A percentile compares a stretch with the other conserved stretches of the same genome.
Conservation (phyloP, 306 rosid species). For the Leucaena leucocephala region DNA sequence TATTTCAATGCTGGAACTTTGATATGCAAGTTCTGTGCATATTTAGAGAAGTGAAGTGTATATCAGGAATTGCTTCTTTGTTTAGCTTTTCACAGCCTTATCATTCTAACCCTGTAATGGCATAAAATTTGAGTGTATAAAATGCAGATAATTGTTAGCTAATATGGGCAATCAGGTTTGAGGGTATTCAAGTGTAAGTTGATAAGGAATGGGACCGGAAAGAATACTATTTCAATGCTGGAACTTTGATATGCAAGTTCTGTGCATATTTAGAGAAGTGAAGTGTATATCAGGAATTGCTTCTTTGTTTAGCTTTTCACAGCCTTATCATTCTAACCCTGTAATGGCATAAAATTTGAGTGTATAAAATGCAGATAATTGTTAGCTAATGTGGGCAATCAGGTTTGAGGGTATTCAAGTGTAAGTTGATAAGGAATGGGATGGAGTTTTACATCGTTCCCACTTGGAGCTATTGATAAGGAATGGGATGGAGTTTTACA, state of each 20-base stretch:
- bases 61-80: not conserved
- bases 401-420: not conserved
- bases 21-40: not conserved
- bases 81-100: not conserved
- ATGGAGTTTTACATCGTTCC: not conserved
- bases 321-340: not conserved
- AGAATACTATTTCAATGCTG: too few species aligned
- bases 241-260: not conserved
- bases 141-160: not conserved
- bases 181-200: not conserved
- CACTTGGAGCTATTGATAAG: too few species aligned
- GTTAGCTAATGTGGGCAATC: not conserved
- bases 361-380: not conserved
- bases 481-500: too few species aligned
- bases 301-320: not conserved
- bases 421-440: not conserved
- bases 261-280: slow-evolving; percentile 16
- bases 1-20: not conserved
- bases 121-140: not conserved
- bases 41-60: slow-evolving; percentile 1
- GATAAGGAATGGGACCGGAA: not conserved
- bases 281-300: not conserved
- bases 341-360: not conserved
- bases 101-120: not conserved
- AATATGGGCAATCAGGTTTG: not conserved